A percentile compares a stretch with the other conserved stretches of the same genome.
phyloP scores from a whole-genome alignment of 1,284 basidiomycete species.

The Puccinia coronata region DNA sequence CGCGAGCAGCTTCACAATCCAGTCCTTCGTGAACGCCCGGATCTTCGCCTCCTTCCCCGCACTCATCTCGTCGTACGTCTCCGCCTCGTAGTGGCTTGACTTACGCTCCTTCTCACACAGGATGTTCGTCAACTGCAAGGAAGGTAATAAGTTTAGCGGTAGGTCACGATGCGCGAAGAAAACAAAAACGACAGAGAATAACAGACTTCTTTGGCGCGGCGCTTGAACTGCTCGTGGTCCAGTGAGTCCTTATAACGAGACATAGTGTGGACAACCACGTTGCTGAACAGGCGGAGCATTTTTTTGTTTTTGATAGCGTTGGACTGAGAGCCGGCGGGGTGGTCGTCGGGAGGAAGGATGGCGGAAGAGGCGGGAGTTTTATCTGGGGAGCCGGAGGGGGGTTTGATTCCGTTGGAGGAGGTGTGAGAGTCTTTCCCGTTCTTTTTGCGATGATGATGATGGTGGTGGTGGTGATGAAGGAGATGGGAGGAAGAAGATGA shows the following conservation, averaged over 20 bases:
- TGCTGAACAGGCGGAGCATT: slow-evolving; percentile 78
- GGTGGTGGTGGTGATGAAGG: too few species aligned
- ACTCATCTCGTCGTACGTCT: slow-evolving; percentile 71
- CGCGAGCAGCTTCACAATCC: slow-evolving; percentile 56
- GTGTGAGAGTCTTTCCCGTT: slow-evolving; percentile 59
- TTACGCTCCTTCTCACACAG: slow-evolving; percentile 93
- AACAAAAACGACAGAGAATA: not conserved
- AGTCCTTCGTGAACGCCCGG: slow-evolving; percentile 90
- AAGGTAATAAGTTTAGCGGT: not conserved
- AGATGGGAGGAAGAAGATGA: slow-evolving; percentile 53
- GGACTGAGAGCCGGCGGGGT: too few species aligned
- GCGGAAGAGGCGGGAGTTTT: slow-evolving; percentile 52
- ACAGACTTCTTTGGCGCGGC: slow-evolving; percentile 86
- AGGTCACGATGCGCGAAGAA: too few species aligned
- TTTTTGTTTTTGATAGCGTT: slow-evolving; percentile 73
- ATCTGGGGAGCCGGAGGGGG: not conserved
- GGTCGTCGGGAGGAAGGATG: slow-evolving; percentile 52
- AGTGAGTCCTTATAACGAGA: slow-evolving; percentile 80
- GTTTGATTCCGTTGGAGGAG: slow-evolving; percentile 52
- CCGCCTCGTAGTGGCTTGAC: slow-evolving; percentile 71
- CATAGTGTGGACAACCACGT: slow-evolving; percentile 86
- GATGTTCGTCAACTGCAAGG: slow-evolving; percentile 69
- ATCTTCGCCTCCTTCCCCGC: slow-evolving; percentile 87
- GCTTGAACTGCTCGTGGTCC: slow-evolving; percentile 86
- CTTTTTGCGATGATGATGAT: slow-evolving; percentile 54